A percentile compares a stretch with the other conserved stretches of the same genome.
Conservation (phyloP, 2,329 filamentous ascomycete species). For the Botrytis galanthina region DNA sequence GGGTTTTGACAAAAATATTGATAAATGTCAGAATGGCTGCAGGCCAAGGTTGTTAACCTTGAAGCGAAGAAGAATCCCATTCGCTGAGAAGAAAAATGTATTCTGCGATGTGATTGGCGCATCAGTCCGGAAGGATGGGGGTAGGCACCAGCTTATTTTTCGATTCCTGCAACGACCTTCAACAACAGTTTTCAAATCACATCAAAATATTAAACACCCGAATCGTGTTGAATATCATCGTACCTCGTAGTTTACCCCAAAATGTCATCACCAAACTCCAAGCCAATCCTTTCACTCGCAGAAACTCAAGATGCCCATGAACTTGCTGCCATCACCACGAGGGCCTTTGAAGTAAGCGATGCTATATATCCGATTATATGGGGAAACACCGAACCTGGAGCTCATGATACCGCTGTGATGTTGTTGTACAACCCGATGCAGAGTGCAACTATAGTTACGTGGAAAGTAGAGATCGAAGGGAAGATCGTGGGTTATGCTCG, state of each 20-base stretch:
- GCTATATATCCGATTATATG: neutral
- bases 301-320: neutral
- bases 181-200: neutral
- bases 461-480: neutral
- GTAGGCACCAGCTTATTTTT: neutral
- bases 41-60: neutral
- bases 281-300: neutral
- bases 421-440: neutral
- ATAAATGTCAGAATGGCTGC: neutral
- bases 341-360: neutral
- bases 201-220: neutral
- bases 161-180: neutral
- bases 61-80: neutral
- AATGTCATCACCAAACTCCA: neutral
- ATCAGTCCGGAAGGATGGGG: too few species aligned
- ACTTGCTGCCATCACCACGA: neutral
- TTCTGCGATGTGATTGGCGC: neutral
- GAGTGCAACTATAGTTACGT: neutral
- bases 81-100: neutral
- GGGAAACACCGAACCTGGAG: neutral
- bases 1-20: rapidly evolving
- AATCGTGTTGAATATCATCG: neutral
- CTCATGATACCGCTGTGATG: neutral
- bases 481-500: conserved; percentile 3
- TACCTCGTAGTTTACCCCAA: neutral